phyloP scores from a whole-genome alignment of 331 rosid genomes.

The Quercus lobata region DNA sequence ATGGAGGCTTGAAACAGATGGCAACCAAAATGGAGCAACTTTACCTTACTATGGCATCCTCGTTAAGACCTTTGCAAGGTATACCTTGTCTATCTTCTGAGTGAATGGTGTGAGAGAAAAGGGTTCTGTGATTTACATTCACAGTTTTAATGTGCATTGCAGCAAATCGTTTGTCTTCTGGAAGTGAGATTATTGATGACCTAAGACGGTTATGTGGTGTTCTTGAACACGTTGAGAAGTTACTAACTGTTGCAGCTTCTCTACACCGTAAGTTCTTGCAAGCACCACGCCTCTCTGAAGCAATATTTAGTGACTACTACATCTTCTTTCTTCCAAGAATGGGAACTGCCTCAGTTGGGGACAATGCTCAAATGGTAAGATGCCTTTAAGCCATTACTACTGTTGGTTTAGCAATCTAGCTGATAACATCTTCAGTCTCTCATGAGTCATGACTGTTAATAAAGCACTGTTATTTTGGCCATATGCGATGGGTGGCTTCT shows the following conservation, averaged over 20 bases:
- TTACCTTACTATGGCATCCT: conserved; percentile 61
- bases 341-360: conserved; percentile 48
- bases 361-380: conserved; percentile 48
- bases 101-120: neutral
- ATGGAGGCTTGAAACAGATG: conserved; percentile 79
- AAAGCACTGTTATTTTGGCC: neutral
- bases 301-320: conserved; percentile 65
- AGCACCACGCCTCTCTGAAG: conserved; percentile 73
- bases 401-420: neutral
- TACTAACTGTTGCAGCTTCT: conserved; percentile 72
- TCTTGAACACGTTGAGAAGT: conserved; percentile 79
- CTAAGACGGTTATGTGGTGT: conserved; percentile 53
- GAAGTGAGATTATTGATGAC: conserved; percentile 68
- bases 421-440: neutral
- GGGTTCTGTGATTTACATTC: neutral
- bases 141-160: conserved; percentile 33
- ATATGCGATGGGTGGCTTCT: neutral
- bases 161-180: conserved; percentile 64
- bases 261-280: conserved; percentile 73
- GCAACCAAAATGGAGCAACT: conserved; percentile 70
- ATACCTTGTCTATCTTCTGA: conserved; percentile 5
- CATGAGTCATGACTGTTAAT: neutral
- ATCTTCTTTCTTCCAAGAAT: conserved; percentile 58
- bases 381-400: neutral
- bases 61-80: conserved; percentile 77